Evolutionary conservation across 2,329 filamentous ascomycete genomes (phyloP).

Genomic region (Fusarium sp.): DNA sequence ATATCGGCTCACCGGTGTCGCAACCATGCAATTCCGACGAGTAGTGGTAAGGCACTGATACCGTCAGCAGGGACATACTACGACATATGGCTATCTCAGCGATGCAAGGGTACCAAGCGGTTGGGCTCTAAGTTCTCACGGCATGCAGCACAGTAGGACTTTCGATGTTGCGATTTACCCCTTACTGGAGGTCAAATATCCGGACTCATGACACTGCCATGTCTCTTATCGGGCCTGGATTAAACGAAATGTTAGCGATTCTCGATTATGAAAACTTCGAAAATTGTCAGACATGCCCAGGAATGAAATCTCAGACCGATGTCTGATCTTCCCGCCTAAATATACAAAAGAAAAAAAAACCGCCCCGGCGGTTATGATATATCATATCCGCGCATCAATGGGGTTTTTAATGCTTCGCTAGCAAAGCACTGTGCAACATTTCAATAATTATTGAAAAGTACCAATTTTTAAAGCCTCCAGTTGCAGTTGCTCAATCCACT

Average conservation of each 20-base stretch:
- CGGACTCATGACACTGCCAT: slow-evolving; percentile 14
- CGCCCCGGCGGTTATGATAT: slow-evolving; percentile 5
- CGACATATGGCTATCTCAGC: slow-evolving; percentile 8
- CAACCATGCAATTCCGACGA: slow-evolving; percentile 5
- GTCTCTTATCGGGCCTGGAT: not conserved
- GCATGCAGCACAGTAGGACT: slow-evolving; percentile 7
- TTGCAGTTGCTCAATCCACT: slow-evolving; percentile 9
- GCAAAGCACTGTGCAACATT: slow-evolving; percentile 12
- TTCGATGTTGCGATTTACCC: slow-evolving; percentile 9
- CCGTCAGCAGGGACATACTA: slow-evolving; percentile 20
- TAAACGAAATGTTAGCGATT: not conserved
- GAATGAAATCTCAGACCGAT: slow-evolving; percentile 12
- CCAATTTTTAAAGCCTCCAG: slow-evolving; percentile 9
- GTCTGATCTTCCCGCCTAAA: slow-evolving; percentile 12
- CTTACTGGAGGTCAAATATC: slow-evolving; percentile 1
- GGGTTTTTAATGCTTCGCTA: slow-evolving; percentile 8
- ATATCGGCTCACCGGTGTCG: slow-evolving; percentile 10
- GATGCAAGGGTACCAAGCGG: slow-evolving; percentile 24
- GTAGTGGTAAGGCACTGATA: slow-evolving; percentile 27
- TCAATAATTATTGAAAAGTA: slow-evolving; percentile 3
- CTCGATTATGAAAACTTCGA: slow-evolving; percentile 1
- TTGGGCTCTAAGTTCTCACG: slow-evolving; percentile 26
- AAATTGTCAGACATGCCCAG: slow-evolving; percentile 1
- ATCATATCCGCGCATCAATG: slow-evolving; percentile 1
- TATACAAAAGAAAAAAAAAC: not conserved